Evolutionary conservation across 345 rosid species (phyloP), one percentile per base, ranked within the genome.

Genomic region (Xanthoceras sorbifolium): DNA sequence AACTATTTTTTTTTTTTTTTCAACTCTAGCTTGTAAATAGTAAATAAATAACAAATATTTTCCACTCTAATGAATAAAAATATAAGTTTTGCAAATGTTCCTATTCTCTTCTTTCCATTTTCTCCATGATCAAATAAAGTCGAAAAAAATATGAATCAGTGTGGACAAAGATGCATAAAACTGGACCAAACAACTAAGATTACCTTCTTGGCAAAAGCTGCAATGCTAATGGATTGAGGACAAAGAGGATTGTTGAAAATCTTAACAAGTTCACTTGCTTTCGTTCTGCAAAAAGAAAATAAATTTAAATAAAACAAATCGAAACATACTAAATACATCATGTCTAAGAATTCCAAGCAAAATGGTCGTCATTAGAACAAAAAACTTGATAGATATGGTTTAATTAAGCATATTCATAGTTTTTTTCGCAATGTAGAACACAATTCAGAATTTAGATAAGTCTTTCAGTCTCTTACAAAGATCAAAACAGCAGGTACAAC

Each of bases 201-300:
- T 90, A 96, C 99, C 99, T 92, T 93, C 80, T 88, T 87, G 1
- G 88, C 93, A 83, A 96, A 92, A 68, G 90, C 72, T 64, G 93
- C 89, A 77, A 87, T 78, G 81, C 92, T 85, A 77, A 96, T 84
- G 64, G 98, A 82, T 73, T 86, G 91, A 11, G 99, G 95, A 61
- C 93, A 96, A 57, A 81, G 77, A 78, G 94, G 87, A 85, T 87
- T 88, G 69, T 67, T 92, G 26, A 93, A 78, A 80, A 93, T 87
- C 79, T 90, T 90, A 66, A 88, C 29, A 72, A 96, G 89, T 67
- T 92, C 98, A 64, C 44, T 87, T 74, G 88, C 88, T 84, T 91
- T 93, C 48, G 86, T 64, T 42, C 99, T 96, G 97, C 89, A 84
- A 79, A 75, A 69, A 12, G 76, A 34, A 75, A 64, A 65, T 15